Evolutionary conservation across 331 rosid species (phyloP).

Genomic region (Quercus lobata): DNA sequence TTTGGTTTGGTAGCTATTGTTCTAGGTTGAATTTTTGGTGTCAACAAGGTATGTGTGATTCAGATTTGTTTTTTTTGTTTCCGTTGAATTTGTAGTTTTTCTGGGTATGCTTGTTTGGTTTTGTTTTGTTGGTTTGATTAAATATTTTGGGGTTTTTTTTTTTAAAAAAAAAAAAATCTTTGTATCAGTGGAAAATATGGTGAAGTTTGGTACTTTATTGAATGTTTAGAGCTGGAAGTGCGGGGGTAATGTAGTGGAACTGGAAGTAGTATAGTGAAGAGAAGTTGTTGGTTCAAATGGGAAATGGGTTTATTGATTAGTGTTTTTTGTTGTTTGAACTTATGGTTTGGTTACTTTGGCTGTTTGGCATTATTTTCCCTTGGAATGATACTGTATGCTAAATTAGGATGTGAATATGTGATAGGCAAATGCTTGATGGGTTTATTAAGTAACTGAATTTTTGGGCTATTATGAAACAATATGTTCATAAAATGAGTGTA

Average conservation of each 20-base stretch:
- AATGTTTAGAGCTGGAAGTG: not conserved
- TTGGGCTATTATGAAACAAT: too few relatives aligned
- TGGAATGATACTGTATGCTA: not conserved
- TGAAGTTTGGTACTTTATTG: not conserved
- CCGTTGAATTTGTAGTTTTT: not conserved
- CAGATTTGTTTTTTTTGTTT: constrained; percentile 6
- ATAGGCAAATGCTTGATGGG: not conserved
- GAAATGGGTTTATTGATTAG: not conserved
- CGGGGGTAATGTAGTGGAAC: not conserved
- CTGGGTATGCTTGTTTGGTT: not conserved
- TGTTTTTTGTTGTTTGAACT: not conserved
- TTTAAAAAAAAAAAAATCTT: too few relatives aligned
- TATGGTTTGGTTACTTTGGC: not conserved
- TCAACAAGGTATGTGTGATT: constrained; percentile 1
- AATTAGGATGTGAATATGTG: not conserved
- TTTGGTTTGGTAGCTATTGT: not conserved
- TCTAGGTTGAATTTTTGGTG: not conserved
- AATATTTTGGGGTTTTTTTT: not conserved
- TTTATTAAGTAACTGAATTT: too few relatives aligned
- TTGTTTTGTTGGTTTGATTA: not conserved
- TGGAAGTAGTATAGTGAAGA: not conserved
- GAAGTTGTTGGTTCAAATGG: not conserved
- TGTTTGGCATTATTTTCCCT: not conserved
- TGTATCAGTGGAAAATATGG: not conserved
- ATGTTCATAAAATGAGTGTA: too few relatives aligned